Evolutionary conservation across 345 rosid genomes (phyloP).

Genomic region (Citrus glauca): DNA sequence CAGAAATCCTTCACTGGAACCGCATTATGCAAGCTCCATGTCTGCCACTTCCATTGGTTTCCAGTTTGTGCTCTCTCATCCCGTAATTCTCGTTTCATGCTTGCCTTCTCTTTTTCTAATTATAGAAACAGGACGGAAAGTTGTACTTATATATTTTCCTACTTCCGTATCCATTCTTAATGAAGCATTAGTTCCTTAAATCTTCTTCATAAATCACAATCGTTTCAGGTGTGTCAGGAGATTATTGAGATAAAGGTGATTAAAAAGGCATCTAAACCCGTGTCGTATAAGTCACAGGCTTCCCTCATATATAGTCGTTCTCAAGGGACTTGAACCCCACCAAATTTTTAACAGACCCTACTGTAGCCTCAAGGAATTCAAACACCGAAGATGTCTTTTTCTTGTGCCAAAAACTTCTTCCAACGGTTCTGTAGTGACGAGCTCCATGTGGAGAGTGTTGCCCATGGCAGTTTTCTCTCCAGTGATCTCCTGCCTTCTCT

Average conservation of each 20-base stretch:
- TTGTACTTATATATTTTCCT: slow-evolving; percentile 21
- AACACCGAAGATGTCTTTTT: slow-evolving; percentile 47
- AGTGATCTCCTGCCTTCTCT: slow-evolving; percentile 87
- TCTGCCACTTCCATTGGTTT: slow-evolving; percentile 57
- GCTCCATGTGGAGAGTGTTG: slow-evolving; percentile 35
- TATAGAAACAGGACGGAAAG: slow-evolving; percentile 23
- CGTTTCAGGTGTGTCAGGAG: slow-evolving; percentile 30
- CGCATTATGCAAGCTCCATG: slow-evolving; percentile 45
- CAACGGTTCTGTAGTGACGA: slow-evolving; percentile 75
- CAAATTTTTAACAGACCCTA: slow-evolving; percentile 21
- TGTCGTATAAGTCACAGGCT: slow-evolving; percentile 41
- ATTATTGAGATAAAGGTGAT: slow-evolving; percentile 31
- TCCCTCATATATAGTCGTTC: slow-evolving; percentile 46
- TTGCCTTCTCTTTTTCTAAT: slow-evolving; percentile 33
- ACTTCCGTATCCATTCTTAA: slow-evolving; percentile 25
- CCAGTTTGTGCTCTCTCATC: slow-evolving; percentile 20
- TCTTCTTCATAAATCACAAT: slow-evolving; percentile 23
- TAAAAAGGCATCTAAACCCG: slow-evolving; percentile 39
- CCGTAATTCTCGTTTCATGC: slow-evolving; percentile 15
- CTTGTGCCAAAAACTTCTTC: slow-evolving; percentile 61
- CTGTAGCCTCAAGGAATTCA: slow-evolving; percentile 9
- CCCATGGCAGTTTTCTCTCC: slow-evolving; percentile 67
- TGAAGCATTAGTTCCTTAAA: slow-evolving; percentile 36
- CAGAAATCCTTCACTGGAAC: slow-evolving; percentile 27
- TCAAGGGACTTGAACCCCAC: slow-evolving; percentile 20